A percentile compares a stretch with the other conserved stretches of the same genome.
Evolutionary conservation across 164 flowering plant genomes (phyloP).

Genomic region (Piper betle): DNA sequence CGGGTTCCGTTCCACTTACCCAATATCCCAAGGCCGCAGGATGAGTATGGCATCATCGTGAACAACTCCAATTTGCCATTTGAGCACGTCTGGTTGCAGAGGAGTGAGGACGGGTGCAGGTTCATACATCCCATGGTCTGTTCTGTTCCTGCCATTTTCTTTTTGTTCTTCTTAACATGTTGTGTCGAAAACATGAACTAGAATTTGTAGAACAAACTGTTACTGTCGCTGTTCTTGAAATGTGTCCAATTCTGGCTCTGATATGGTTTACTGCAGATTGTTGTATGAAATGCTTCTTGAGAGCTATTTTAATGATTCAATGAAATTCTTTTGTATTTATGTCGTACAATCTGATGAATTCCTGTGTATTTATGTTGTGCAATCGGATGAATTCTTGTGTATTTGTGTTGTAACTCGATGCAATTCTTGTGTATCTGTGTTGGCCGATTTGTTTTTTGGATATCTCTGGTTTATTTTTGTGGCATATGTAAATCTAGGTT

Average conservation of each 20-base stretch:
- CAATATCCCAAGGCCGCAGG: slow-evolving; percentile 64
- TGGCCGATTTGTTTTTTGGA: not conserved
- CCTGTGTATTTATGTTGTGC: no score
- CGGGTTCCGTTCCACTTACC: slow-evolving; percentile 83
- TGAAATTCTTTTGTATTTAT: no score
- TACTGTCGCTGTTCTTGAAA: no score
- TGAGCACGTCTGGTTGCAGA: slow-evolving; percentile 88
- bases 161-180: not conserved
- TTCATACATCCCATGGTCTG: slow-evolving; percentile 76
- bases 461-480: not conserved
- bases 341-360: no score
- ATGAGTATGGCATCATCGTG: slow-evolving; percentile 57
- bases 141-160: not conserved
- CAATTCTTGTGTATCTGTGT: not conserved
- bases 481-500: not conserved
- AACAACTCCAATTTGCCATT: slow-evolving; percentile 76
- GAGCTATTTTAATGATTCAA: no score
- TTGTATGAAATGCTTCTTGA: no score
- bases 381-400: no score
- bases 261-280: no score
- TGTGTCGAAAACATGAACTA: not conserved
- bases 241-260: no score
- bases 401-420: no score
- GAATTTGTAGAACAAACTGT: not conserved
- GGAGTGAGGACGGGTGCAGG: slow-evolving; percentile 61